Conservation (phyloP, 1,284 basidiomycete species). For the Cutaneotrichosporon cutaneum region DNA sequence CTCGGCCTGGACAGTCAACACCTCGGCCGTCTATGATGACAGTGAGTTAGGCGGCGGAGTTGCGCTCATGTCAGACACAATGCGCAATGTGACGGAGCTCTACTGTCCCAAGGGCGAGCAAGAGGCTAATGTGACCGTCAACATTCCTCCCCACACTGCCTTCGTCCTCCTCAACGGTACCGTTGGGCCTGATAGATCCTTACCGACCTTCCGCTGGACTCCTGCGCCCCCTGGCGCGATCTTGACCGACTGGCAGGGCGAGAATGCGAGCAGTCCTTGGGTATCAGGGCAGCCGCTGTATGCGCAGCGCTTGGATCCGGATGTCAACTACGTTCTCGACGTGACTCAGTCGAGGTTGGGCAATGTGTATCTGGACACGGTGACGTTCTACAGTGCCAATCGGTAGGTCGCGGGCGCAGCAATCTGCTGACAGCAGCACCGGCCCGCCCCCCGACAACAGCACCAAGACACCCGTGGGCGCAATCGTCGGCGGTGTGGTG, state of each 20-base stretch:
- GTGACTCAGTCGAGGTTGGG: neutral
- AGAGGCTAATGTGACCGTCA: neutral
- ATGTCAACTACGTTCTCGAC: neutral
- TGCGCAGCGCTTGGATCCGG: neutral
- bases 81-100: neutral
- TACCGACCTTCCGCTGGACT: neutral
- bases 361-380: neutral
- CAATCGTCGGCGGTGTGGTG: conserved; percentile 5
- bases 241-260: too few relatives aligned
- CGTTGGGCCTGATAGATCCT: neutral
- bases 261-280: neutral
- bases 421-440: neutral
- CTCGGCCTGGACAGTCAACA: neutral
- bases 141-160: neutral
- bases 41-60: neutral
- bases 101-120: neutral
- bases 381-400: conserved; percentile 1
- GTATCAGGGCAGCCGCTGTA: neutral
- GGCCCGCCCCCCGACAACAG: neutral
- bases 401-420: neutral
- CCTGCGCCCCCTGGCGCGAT: neutral
- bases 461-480: neutral
- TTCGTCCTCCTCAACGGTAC: conserved; percentile 4
- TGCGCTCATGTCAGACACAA: neutral
- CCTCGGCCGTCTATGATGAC: neutral